Base-by-base conservation (phyloP, 2,329 filamentous ascomycete genomes). In the Ceratocystis variospora region DNA sequence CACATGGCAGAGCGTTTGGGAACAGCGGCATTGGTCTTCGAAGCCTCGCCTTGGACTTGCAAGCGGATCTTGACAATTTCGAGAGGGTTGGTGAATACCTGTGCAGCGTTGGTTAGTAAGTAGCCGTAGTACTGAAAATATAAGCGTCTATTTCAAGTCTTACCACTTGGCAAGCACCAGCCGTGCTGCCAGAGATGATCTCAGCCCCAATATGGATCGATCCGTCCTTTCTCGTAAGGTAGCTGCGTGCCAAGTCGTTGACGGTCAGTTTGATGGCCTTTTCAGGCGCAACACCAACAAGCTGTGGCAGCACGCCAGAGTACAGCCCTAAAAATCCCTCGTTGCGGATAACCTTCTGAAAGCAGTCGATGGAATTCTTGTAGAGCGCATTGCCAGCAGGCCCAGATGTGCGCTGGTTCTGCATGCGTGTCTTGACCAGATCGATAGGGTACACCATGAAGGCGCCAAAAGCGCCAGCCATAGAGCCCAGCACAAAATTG, bases 361-460 rank as follows among this genome's bases (percentile, higher is more conserved):
- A 91, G 75, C 94, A 99, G 77, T 99, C 94, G 70, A 96, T 78
- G 61, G 93, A 97, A 81, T 99, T 99, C 77, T 96, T 96, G 79
- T 99, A 99, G 69, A 97, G 78, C 69, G 88, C 81, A 76, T 96
- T 87, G 67, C 94, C 94, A 48, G 63, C 62, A 0, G 92, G 90
- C 63, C 87, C 84, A 3, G 84, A 84, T 63, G 85, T 86, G 70
- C 94, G 85, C 80, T 99, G 94, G 79, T 99, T 99, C 77, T 99
- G 94, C 86, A 99, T 89, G 68, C 94, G 87, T 1, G 94, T 99
- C 83, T 99, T 99, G 76, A 99, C 94, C 69, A 99, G 79, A 79
- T 99, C 94, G 73, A 99, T 97, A 28, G 94, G 94, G 75, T 99
- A 99, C 65, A 99, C 94, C 90, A 99, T 96, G 75, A 99, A 97